These are phyloP conservation scores for Ustilago cynodontis DNA, from an alignment of 1,284 basidiomycete species.

Conservation along the genomic window DNA sequence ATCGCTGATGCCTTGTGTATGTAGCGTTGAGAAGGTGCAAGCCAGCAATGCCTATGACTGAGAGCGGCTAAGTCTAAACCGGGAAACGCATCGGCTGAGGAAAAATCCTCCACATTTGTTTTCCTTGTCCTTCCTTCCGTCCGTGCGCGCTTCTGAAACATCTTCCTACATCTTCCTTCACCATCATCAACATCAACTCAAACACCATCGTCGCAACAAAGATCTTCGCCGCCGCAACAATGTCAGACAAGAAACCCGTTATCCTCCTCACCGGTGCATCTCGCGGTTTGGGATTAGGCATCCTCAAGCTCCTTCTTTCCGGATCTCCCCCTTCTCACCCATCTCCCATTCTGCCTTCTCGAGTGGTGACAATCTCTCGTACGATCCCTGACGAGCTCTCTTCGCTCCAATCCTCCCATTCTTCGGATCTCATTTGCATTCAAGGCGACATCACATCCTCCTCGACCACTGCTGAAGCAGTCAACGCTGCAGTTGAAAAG, in stretches of 20 bases:
- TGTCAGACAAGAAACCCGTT: slow-evolving; percentile 46
- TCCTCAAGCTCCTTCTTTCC: slow-evolving; percentile 76
- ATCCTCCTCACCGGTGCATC: slow-evolving; percentile 67
- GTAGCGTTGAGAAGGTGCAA: not conserved
- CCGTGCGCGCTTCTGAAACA: too few species aligned
- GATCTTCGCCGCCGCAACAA: not conserved
- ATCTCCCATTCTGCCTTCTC: slow-evolving; percentile 68
- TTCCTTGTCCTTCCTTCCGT: not conserved
- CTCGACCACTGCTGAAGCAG: slow-evolving; percentile 75
- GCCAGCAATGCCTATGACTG: too few species aligned
- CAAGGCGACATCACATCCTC: slow-evolving; percentile 77
- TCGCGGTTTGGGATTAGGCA: slow-evolving; percentile 82
- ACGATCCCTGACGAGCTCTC: slow-evolving; percentile 77
- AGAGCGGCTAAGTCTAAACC: too few species aligned
- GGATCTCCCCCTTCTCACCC: slow-evolving; percentile 24
- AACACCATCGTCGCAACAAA: not conserved
- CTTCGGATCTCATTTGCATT: slow-evolving; percentile 69
- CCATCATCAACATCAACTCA: not conserved
- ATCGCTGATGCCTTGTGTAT: not conserved
- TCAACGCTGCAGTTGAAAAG: slow-evolving; percentile 75
- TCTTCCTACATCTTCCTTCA: not conserved
- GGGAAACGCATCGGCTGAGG: too few species aligned
- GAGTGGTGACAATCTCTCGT: slow-evolving; percentile 82
- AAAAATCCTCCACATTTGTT: not conserved
- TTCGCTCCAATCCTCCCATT: slow-evolving; percentile 72